Evolutionary conservation across 2,329 filamentous ascomycete genomes (phyloP), one percentile per base, ranked within the genome.

Genomic region (Beauveria varroae): DNA sequence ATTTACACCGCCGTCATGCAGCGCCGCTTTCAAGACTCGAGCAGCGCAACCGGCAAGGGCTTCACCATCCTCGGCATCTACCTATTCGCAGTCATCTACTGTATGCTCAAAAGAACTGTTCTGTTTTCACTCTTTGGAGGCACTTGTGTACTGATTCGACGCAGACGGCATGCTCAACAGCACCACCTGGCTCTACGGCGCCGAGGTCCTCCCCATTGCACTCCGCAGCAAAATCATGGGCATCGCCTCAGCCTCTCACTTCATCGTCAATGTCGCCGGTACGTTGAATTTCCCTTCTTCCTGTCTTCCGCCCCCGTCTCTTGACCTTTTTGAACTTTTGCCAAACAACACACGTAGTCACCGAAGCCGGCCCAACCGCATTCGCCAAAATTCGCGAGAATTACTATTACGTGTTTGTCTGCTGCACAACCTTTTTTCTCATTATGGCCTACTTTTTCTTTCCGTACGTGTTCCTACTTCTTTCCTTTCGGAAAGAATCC

Each of bases 1-100:
- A 83, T 85, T 57, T 86, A 85, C 65, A 75, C 81, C 0, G 80
- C 83, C 1, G 78, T 85, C 47, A 85, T 86, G 81, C 82, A 85
- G 69, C 74, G 75, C 30, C 68, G 77, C 51, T 86, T 85, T 67
- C 81, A 85, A 66, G 73, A 81, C 63, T 82, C 78, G 0, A 68
- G 81, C 61, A 85, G 84, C 67, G 71, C 72, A 5, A 67, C 84
- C 30, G 83, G 83, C 43, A 85, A 86, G 66, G 83, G 81, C 0
- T 86, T 85, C 66, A 80, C 83, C 1, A 78, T 86, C 30, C 71
- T 85, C 1, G 83, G 82, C 0, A 85, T 86, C 28, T 86, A 84
- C 63, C 72, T 85, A 0, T 85, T 85, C 63, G 82, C 81, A 1
- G 76, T 83, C 2, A 74, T 70, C 20, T 85, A 83, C 65, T 84